Conservation (phyloP, 2,329 filamentous ascomycete genomes). For the Aspergillus pseudonomiae region DNA sequence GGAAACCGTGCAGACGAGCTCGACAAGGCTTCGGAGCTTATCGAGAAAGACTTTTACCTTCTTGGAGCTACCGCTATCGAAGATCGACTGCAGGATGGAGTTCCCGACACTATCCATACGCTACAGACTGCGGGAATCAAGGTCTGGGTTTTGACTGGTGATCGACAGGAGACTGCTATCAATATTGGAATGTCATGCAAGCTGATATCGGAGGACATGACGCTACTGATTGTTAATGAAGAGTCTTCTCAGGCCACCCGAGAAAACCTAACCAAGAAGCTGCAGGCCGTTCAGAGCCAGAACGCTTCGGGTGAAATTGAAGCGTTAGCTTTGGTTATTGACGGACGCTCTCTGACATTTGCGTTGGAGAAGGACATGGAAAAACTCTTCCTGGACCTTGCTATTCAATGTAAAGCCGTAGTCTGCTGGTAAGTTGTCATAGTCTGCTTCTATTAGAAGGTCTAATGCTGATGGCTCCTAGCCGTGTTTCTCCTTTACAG, state of each 20-base stretch:
- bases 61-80: constrained; percentile 97
- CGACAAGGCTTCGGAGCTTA: constrained; percentile 94
- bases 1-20: constrained; percentile 93
- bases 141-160: constrained; percentile 96
- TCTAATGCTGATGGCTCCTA: constrained; percentile 38
- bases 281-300: constrained; percentile 86
- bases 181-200: constrained; percentile 99
- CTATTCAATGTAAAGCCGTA: constrained; percentile 96
- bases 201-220: constrained; percentile 98
- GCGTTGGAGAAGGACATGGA: constrained; percentile 93
- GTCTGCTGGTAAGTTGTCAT: constrained; percentile 70
- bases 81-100: constrained; percentile 93
- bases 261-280: constrained; percentile 89
- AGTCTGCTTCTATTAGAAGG: neutral
- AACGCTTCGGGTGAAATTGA: constrained; percentile 68
- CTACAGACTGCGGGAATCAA: constrained; percentile 97
- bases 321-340: constrained; percentile 87
- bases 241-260: constrained; percentile 76
- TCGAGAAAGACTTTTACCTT: constrained; percentile 88
- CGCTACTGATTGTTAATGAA: constrained; percentile 93
- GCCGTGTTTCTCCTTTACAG: constrained; percentile 93
- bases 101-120: constrained; percentile 97
- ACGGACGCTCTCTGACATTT: constrained; percentile 92
- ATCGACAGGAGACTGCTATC: constrained; percentile 97
- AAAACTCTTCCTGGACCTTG: constrained; percentile 88